A percentile compares a stretch with the other conserved stretches of the same genome.
Conservation (phyloP, 2,329 filamentous ascomycete species). For the Acrodontium crateriforme region DNA sequence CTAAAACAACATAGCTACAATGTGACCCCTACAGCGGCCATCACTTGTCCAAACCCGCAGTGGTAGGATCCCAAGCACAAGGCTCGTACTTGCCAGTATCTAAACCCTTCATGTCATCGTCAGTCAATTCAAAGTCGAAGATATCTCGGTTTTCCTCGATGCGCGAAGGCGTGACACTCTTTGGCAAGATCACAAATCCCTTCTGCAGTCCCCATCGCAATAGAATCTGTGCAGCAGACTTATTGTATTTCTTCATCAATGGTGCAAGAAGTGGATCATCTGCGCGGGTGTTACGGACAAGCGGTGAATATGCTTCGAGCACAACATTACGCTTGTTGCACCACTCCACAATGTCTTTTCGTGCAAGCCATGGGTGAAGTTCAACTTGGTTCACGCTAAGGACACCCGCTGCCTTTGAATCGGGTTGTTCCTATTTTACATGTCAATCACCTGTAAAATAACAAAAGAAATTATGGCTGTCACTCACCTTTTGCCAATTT, state of each 20-base stretch:
- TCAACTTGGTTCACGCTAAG: slow-evolving; percentile 81
- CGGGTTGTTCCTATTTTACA: slow-evolving; percentile 10
- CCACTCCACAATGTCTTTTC: slow-evolving; percentile 71
- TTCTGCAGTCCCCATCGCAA: slow-evolving; percentile 49
- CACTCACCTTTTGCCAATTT: slow-evolving; percentile 33
- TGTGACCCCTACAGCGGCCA: no score
- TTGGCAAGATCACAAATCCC: slow-evolving; percentile 47
- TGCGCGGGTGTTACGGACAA: slow-evolving; percentile 32
- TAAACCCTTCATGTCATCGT: slow-evolving; percentile 44
- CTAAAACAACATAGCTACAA: no score
- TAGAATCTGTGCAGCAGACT: slow-evolving; percentile 44
- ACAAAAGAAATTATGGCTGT: not conserved
- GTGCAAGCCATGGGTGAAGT: slow-evolving; percentile 73
- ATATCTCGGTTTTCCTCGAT: slow-evolving; percentile 48
- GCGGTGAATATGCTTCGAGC: slow-evolving; percentile 32
- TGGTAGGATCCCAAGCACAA: slow-evolving; percentile 46
- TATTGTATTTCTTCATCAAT: slow-evolving; percentile 42
- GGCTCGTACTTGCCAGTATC: slow-evolving; percentile 42
- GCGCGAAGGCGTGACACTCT: slow-evolving; percentile 42
- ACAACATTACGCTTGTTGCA: slow-evolving; percentile 41
- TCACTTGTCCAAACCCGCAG: slow-evolving; percentile 12
- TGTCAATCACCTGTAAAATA: no score
- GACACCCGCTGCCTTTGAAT: slow-evolving; percentile 52
- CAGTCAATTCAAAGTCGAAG: slow-evolving; percentile 45
- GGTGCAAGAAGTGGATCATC: slow-evolving; percentile 39